These are phyloP conservation scores for Holtermanniella nyarrowii DNA, from an alignment of 768 basidiomycete species.

Conservation along the genomic window DNA sequence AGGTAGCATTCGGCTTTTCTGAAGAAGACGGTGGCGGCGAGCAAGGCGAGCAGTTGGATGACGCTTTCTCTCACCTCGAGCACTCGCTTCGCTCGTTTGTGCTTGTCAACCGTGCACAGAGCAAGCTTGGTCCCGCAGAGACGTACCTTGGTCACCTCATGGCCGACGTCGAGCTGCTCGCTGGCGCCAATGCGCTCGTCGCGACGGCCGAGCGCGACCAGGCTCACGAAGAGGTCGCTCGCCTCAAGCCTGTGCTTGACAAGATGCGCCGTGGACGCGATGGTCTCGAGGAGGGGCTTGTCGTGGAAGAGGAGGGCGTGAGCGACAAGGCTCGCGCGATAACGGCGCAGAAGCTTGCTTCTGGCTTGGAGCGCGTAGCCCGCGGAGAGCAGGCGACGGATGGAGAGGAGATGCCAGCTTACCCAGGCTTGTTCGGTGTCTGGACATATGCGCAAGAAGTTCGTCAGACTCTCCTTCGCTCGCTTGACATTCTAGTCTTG, in stretches of 20 bases:
- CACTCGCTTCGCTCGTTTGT: slow-evolving; percentile 86
- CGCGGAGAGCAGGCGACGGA: slow-evolving; percentile 54
- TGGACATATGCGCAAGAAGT: slow-evolving; percentile 83
- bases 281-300: slow-evolving; percentile 65
- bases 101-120: slow-evolving; percentile 87
- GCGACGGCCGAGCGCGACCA: slow-evolving; percentile 65
- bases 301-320: slow-evolving; percentile 65
- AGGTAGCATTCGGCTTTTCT: slow-evolving; percentile 35
- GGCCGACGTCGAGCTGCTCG: slow-evolving; percentile 76
- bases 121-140: slow-evolving; percentile 84
- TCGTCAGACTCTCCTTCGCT: slow-evolving; percentile 60
- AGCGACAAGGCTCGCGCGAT: slow-evolving; percentile 48
- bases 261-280: slow-evolving; percentile 70
- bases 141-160: slow-evolving; percentile 88
- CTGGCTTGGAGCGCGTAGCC: slow-evolving; percentile 66
- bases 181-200: slow-evolving; percentile 73
- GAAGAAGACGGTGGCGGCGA: slow-evolving; percentile 57
- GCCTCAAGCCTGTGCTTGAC: slow-evolving; percentile 70
- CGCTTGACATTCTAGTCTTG: slow-evolving; percentile 68
- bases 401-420: slow-evolving; percentile 51
- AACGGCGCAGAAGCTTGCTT: slow-evolving; percentile 53
- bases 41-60: slow-evolving; percentile 41
- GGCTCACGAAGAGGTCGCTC: slow-evolving; percentile 59
- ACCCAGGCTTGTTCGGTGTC: slow-evolving; percentile 69
- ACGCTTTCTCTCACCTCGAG: slow-evolving; percentile 75